Percentiles rank a stretch among this genome's conserved stretches.
Evolutionary conservation across 805 yeast species (phyloP).

Genomic region (Lipomyces mesembrius): DNA sequence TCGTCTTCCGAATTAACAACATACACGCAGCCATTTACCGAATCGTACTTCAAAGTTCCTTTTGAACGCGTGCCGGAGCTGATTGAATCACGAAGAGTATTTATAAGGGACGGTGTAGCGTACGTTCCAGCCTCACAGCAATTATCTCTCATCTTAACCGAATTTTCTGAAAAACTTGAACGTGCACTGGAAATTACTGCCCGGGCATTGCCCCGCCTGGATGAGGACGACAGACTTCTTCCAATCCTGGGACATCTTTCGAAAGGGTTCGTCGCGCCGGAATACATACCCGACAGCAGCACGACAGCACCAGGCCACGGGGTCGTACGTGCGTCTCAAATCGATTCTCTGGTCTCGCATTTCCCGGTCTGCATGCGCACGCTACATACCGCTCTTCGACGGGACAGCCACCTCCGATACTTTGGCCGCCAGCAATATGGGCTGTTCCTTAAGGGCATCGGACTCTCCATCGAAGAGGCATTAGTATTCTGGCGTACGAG

Average conservation of each 20-base stretch:
- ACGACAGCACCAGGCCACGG: conserved; percentile 43
- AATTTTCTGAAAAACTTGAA: conserved; percentile 61
- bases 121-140: conserved; percentile 85
- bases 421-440: conserved; percentile 85
- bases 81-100: conserved; percentile 72
- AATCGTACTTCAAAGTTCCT: conserved; percentile 79
- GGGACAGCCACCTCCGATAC: conserved; percentile 75
- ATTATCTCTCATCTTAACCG: conserved; percentile 67
- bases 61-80: conserved; percentile 84
- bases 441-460: conserved; percentile 85
- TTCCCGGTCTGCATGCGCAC: conserved; percentile 82
- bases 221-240: conserved; percentile 86
- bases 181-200: conserved; percentile 67
- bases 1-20: conserved; percentile 50
- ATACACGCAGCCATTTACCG: conserved; percentile 45
- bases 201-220: conserved; percentile 78
- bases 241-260: conserved; percentile 84
- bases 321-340: conserved; percentile 61
- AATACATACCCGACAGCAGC: conserved; percentile 48
- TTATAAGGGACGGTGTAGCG: conserved; percentile 70
- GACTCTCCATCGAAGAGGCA: conserved; percentile 85
- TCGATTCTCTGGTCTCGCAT: conserved; percentile 62
- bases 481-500: conserved; percentile 79
- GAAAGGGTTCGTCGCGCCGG: conserved; percentile 62
- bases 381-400: conserved; percentile 63